Base-by-base conservation (phyloP, 2,329 filamentous ascomycete genomes). In the Clonostachys byssicola region DNA sequence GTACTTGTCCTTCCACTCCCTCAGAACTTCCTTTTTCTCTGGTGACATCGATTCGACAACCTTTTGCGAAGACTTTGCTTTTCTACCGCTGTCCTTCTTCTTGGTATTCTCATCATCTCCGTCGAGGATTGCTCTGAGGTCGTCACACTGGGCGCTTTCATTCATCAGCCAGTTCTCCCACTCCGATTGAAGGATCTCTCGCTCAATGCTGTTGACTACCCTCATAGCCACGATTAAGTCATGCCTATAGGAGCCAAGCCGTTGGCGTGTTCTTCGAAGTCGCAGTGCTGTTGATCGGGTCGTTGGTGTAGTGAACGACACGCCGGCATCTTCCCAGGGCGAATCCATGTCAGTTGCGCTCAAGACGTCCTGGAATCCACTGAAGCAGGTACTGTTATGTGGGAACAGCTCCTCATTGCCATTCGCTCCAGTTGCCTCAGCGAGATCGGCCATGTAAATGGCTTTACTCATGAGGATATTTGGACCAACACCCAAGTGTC, bases 151-250 rank as follows among this genome's bases (percentile, higher is more conserved):
- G 34, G 75, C 67, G 53, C 83, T 85, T 69, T 99, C 94, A 54
- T 89, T 86, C 4, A 80, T 67, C 33, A 97, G 77, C 92, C 92
- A 99, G 53, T 89, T 88, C 70, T 96, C 92, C 86, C 91, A 99
- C 65, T 96, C 92, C 1, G 87, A 86, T 58, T 83, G 80, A 46
- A 97, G 67, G 63, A 96, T 85, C 64, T 96, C 91, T 49, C 80
- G 78, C 72, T 97, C 94, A 30, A 97, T 83, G 48, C 80, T 86
- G 66, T 97, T 96, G 51, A 97, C 85, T 3, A 96, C 81, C 5
- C 92, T 83, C 72, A 97, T 83, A 6, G 92, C 91, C 6, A 99
- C 92, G 3, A 97, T 71, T 17, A 99, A 74, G 60, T 97, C 91
- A 63, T 99, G 90, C 4, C 94, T 80, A 63, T 96, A 94, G 3